A percentile compares a stretch with the other conserved stretches of the same genome.
Conservation (phyloP, 2,329 filamentous ascomycete genomes). For the Penicillium brasilianum region DNA sequence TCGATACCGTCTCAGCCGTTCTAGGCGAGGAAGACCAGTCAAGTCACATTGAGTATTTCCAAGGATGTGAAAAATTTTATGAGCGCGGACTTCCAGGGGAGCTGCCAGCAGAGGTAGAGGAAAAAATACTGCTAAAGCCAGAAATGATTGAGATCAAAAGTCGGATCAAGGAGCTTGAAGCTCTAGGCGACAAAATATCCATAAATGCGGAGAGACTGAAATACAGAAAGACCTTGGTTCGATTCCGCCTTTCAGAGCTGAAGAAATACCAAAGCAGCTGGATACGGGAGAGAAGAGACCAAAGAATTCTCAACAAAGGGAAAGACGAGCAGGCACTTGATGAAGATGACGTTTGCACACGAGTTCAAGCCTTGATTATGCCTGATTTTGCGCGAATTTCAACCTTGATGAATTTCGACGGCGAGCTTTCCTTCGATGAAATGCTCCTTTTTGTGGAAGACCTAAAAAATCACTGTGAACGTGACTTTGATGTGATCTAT, state of each 20-base stretch:
- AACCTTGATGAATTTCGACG: slow-evolving; percentile 17
- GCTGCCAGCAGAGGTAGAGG: slow-evolving; percentile 21
- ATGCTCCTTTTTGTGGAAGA: slow-evolving; percentile 25
- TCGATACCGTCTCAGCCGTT: slow-evolving; percentile 27
- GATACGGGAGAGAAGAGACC: slow-evolving; percentile 22
- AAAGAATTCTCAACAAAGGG: slow-evolving; percentile 25
- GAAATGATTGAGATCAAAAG: slow-evolving; percentile 18
- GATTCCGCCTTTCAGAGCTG: slow-evolving; percentile 16
- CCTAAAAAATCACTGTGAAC: slow-evolving; percentile 18
- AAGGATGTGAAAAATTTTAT: slow-evolving; percentile 22
- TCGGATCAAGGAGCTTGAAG: slow-evolving; percentile 19
- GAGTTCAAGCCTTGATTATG: slow-evolving; percentile 25
- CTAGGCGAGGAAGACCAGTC: slow-evolving; percentile 24
- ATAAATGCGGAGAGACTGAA: slow-evolving; percentile 18
- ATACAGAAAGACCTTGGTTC: slow-evolving; percentile 23
- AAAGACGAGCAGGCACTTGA: slow-evolving; percentile 14
- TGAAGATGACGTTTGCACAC: slow-evolving; percentile 20
- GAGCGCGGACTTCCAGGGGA: slow-evolving; percentile 19
- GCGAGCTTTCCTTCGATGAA: slow-evolving; percentile 23
- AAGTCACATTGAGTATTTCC: slow-evolving; percentile 24
- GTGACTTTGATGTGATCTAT: slow-evolving; percentile 26
- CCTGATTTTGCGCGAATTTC: slow-evolving; percentile 22
- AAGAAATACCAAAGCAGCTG: slow-evolving; percentile 24
- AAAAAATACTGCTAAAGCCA: slow-evolving; percentile 19
- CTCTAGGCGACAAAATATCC: slow-evolving; percentile 3